Evolutionary conservation across 208 protist genomes (phyloP).

Genomic region (Trypanosoma boissoni): DNA sequence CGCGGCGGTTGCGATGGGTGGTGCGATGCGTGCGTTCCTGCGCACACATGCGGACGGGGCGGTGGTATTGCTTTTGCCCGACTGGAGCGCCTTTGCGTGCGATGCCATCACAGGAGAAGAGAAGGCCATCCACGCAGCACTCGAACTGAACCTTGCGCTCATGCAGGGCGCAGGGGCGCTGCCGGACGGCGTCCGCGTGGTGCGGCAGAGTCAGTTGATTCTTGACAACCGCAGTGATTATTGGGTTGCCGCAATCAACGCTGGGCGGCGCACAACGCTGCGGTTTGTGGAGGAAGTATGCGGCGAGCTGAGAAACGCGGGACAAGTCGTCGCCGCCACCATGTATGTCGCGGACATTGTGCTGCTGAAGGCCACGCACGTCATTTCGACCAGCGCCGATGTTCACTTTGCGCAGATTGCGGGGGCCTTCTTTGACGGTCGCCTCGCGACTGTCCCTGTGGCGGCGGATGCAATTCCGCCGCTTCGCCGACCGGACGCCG

Average conservation of each 20-base stretch:
- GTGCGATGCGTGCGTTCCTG: slow-evolving; percentile 45
- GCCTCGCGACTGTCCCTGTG: slow-evolving; percentile 31
- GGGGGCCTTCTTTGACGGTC: slow-evolving; percentile 46
- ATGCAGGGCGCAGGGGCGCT: slow-evolving; percentile 57
- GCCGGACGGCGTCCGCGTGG: slow-evolving; percentile 44
- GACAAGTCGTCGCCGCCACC: slow-evolving; percentile 69
- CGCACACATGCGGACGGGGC: slow-evolving; percentile 41
- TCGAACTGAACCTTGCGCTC: slow-evolving; percentile 61
- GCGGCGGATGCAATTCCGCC: slow-evolving; percentile 63
- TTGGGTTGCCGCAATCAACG: slow-evolving; percentile 90
- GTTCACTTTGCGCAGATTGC: slow-evolving; percentile 37
- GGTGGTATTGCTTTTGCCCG: slow-evolving; percentile 67
- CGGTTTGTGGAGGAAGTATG: slow-evolving; percentile 62
- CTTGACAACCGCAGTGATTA: slow-evolving; percentile 72
- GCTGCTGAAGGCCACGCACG: slow-evolving; percentile 65
- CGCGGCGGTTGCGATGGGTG: slow-evolving; percentile 46
- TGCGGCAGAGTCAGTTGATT: slow-evolving; percentile 80
- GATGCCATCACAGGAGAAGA: slow-evolving; percentile 75
- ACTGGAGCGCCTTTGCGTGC: slow-evolving; percentile 76
- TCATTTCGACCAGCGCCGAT: slow-evolving; percentile 55
- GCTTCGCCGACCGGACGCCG: slow-evolving; percentile 70
- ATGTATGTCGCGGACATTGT: slow-evolving; percentile 77
- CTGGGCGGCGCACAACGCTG: slow-evolving; percentile 72
- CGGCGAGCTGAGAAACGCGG: slow-evolving; percentile 68
- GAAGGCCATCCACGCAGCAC: slow-evolving; percentile 70